Evolutionary conservation across 2,329 filamentous ascomycete species (phyloP).

Genomic region (Albifimbria verrucaria): DNA sequence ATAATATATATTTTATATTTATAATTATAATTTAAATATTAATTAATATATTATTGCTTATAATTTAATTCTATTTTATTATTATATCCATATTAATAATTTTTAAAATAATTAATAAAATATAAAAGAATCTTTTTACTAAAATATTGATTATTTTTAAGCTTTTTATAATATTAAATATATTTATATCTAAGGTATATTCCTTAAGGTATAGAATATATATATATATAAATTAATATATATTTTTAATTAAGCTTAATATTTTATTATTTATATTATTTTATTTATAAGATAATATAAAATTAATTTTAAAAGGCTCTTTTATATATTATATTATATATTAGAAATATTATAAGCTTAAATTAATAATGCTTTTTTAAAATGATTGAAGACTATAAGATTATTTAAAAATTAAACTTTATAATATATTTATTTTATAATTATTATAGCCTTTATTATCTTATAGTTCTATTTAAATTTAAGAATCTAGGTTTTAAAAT

Average conservation of each 20-base stretch:
- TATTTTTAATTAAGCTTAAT: background rate
- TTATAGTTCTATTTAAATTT: background rate
- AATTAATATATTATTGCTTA: background rate
- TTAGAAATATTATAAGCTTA: background rate
- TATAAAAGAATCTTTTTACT: background rate
- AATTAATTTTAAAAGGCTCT: background rate
- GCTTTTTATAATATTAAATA: background rate
- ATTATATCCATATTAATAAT: background rate
- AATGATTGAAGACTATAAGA: background rate
- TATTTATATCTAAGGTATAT: background rate
- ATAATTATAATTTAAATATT: background rate
- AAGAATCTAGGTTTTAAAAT: background rate
- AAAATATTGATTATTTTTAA: background rate
- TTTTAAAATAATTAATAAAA: background rate
- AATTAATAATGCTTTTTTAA: background rate
- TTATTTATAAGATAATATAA: background rate
- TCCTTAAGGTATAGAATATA: background rate
- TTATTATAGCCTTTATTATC: no score
- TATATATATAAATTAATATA: background rate
- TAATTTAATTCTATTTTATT: background rate
- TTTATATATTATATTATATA: constrained; percentile 3
- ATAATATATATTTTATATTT: background rate
- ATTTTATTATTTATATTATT: background rate
- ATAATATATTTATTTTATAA: background rate
- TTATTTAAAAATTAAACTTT: background rate